Evolutionary conservation across 805 yeast genomes (phyloP).

Genomic region (Saturnispora serradocipensis): DNA sequence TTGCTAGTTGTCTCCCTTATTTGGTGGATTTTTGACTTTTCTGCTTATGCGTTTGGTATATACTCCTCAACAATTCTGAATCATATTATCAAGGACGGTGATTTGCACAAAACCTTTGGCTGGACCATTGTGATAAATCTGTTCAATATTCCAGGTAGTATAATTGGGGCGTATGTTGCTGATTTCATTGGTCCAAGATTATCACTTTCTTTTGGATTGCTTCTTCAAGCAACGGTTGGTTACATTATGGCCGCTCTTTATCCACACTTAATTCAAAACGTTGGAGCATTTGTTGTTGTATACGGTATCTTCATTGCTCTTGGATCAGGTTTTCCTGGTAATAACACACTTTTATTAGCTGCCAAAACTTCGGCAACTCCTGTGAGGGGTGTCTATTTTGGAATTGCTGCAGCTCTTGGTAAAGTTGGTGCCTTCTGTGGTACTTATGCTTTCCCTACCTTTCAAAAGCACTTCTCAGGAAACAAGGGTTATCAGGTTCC

Average conservation of each 20-base stretch:
- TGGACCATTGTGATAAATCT: constrained; percentile 87
- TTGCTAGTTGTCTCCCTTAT: constrained; percentile 58
- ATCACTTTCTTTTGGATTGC: constrained; percentile 61
- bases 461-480: constrained; percentile 53
- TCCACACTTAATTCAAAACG: constrained; percentile 41
- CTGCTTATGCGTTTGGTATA: constrained; percentile 78
- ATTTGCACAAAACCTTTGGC: constrained; percentile 70
- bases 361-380: constrained; percentile 82
- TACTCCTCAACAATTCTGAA: constrained; percentile 67
- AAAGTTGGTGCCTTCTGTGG: constrained; percentile 92
- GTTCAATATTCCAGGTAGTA: constrained; percentile 85
- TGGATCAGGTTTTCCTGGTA: constrained; percentile 85
- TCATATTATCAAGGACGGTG: constrained; percentile 46
- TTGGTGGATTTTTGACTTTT: constrained; percentile 90
- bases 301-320: constrained; percentile 80
- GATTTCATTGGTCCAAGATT: constrained; percentile 86
- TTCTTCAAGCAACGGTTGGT: constrained; percentile 69
- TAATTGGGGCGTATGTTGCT: constrained; percentile 72
- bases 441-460: constrained; percentile 78
- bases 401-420: constrained; percentile 85
- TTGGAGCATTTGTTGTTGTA: constrained; percentile 75
- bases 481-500: constrained; percentile 62
- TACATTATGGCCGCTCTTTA: constrained; percentile 73
- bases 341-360: constrained; percentile 80
- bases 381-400: constrained; percentile 84